Percentiles rank a stretch among this genome's conserved stretches.
Conservation (phyloP, 2,329 filamentous ascomycete genomes). For the Talaromyces islandicus region DNA sequence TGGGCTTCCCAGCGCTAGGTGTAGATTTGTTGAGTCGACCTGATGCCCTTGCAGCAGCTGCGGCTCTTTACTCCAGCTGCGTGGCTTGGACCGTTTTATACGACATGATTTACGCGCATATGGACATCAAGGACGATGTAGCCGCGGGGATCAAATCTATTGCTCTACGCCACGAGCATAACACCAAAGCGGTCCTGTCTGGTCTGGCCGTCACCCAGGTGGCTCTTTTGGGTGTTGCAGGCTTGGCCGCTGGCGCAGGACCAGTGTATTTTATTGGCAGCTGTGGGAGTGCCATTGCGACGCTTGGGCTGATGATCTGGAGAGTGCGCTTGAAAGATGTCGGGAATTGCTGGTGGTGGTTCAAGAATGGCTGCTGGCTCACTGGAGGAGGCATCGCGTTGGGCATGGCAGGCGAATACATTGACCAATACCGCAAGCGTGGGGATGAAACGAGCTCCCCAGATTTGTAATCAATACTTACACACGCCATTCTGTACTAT, state of each 20-base stretch:
- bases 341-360: slow-evolving; percentile 60
- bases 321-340: slow-evolving; percentile 53
- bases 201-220: slow-evolving; percentile 37
- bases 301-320: slow-evolving; percentile 55
- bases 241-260: slow-evolving; percentile 47
- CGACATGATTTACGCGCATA: slow-evolving; percentile 49
- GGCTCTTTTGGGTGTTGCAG: slow-evolving; percentile 37
- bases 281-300: slow-evolving; percentile 51
- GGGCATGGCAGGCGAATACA: slow-evolving; percentile 53
- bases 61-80: slow-evolving; percentile 42
- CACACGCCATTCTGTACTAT: not conserved
- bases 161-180: slow-evolving; percentile 43
- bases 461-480: not conserved
- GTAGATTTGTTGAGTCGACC: slow-evolving; percentile 38
- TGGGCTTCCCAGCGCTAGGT: slow-evolving; percentile 42
- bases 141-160: slow-evolving; percentile 48
- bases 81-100: slow-evolving; percentile 45
- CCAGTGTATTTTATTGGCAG: slow-evolving; percentile 54
- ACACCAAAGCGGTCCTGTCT: slow-evolving; percentile 39
- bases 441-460: slow-evolving; percentile 13
- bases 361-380: slow-evolving; percentile 56
- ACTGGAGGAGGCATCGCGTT: slow-evolving; percentile 55
- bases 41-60: slow-evolving; percentile 30
- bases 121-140: slow-evolving; percentile 47
- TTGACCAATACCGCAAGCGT: slow-evolving; percentile 24